Conservation (phyloP, 2,329 filamentous ascomycete genomes). For the Esteya vermicola region DNA sequence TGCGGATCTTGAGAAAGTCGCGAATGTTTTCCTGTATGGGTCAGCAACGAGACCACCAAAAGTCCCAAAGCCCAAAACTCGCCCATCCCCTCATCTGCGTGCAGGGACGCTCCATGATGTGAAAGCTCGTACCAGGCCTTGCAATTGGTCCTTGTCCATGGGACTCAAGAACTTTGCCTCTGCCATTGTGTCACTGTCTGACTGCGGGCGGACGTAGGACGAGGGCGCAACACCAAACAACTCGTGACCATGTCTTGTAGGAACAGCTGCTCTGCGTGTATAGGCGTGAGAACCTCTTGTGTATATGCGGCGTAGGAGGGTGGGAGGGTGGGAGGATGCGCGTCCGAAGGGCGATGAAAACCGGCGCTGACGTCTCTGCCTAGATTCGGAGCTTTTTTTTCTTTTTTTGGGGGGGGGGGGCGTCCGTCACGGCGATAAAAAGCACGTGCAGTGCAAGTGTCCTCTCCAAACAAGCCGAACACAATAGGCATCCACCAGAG, state of each 20-base stretch:
- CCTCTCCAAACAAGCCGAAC: slow-evolving; percentile 1
- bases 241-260: slow-evolving; percentile 26
- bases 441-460: slow-evolving; percentile 2
- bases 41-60: not conserved
- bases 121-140: slow-evolving; percentile 68
- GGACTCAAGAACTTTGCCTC: slow-evolving; percentile 35
- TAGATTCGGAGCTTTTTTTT: no score
- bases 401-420: no score
- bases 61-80: not conserved
- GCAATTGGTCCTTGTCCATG: slow-evolving; percentile 62
- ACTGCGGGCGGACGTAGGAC: slow-evolving; percentile 36
- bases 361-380: not conserved
- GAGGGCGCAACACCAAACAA: slow-evolving; percentile 46
- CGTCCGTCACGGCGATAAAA: no score
- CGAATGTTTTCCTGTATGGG: slow-evolving; percentile 27
- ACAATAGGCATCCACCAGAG: not conserved
- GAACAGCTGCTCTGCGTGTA: no score
- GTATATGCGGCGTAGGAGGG: no score
- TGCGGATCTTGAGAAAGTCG: slow-evolving; percentile 90
- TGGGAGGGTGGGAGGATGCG: no score
- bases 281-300: no score
- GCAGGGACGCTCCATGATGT: no score
- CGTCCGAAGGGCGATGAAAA: not conserved
- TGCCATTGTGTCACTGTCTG: slow-evolving; percentile 24
- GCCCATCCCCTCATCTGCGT: no score